Conservation (phyloP, 768 basidiomycete genomes). For the Mycena amicta region DNA sequence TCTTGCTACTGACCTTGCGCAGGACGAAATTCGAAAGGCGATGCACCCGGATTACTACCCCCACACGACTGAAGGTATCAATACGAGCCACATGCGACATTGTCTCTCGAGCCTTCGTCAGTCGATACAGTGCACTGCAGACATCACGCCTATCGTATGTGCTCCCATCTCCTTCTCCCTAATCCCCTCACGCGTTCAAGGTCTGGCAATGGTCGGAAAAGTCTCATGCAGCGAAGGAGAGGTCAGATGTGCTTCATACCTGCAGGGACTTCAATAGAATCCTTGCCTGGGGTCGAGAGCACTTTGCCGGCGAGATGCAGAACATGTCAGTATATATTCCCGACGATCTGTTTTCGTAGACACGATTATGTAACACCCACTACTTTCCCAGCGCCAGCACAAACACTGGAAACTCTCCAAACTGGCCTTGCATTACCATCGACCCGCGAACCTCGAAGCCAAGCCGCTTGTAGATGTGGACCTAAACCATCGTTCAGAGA, state of each 20-base stretch:
- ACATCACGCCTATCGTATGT: constrained; percentile 26
- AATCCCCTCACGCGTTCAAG: neutral
- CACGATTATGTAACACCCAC: neutral
- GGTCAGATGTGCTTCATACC: constrained; percentile 27
- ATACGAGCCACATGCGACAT: constrained; percentile 27
- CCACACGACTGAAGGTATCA: constrained; percentile 20
- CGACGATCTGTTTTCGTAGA: constrained; percentile 15
- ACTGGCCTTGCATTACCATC: constrained; percentile 9
- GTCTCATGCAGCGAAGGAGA: constrained; percentile 22
- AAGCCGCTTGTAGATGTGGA: constrained; percentile 14
- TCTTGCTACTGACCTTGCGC: neutral
- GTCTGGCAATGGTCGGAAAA: constrained; percentile 30
- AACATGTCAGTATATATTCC: constrained; percentile 28
- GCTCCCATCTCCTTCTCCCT: neutral
- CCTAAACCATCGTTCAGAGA: constrained; percentile 1
- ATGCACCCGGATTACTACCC: constrained; percentile 26
- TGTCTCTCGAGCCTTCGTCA: constrained; percentile 28
- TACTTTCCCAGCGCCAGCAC: neutral
- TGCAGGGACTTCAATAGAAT: constrained; percentile 24
- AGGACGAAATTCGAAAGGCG: constrained; percentile 27
- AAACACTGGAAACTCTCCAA: constrained; percentile 14
- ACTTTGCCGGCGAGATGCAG: constrained; percentile 22
- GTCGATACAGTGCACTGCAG: constrained; percentile 27
- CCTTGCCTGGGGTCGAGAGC: constrained; percentile 17
- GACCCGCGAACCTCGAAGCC: constrained; percentile 15